Percentiles rank a stretch among this genome's conserved stretches.
These are phyloP conservation scores for Clitopilus passeckerianus DNA, from an alignment of 768 basidiomycete species.

Conservation along the genomic window DNA sequence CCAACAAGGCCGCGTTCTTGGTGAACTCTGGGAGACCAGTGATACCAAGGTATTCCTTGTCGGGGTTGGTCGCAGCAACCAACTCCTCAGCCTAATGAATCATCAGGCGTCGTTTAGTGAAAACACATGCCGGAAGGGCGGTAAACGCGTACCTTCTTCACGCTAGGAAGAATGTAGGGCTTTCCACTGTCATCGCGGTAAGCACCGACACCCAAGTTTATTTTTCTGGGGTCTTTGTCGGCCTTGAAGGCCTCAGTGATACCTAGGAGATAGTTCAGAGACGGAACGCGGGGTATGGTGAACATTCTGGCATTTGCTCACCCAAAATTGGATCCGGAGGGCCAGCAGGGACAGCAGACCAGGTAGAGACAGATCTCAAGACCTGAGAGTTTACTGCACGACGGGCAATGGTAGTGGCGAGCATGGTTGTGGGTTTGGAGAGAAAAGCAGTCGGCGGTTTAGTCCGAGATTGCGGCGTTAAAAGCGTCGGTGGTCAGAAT, in stretches of 20 bases:
- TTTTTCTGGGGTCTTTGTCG: conserved; percentile 87
- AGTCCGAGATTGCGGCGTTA: background rate
- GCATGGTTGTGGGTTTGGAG: conserved; percentile 28
- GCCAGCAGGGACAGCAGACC: conserved; percentile 80
- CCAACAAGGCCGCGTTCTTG: conserved; percentile 81
- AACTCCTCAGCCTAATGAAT: conserved; percentile 67
- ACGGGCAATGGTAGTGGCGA: conserved; percentile 49
- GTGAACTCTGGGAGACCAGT: conserved; percentile 87
- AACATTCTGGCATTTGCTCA: conserved; percentile 22
- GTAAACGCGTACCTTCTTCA: conserved; percentile 62
- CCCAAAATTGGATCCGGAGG: conserved; percentile 94
- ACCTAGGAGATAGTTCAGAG: conserved; percentile 35
- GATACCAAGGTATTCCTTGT: conserved; percentile 98
- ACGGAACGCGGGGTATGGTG: conserved; percentile 6
- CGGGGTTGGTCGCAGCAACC: conserved; percentile 56
- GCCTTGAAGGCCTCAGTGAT: conserved; percentile 97
- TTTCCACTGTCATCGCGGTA: conserved; percentile 94
- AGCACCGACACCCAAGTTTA: conserved; percentile 97
- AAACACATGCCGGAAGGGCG: background rate
- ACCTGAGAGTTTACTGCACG: conserved; percentile 34
- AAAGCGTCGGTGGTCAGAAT: background rate
- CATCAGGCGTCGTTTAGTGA: conserved; percentile 2
- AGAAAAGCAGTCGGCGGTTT: conserved; percentile 17
- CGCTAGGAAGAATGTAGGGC: conserved; percentile 87
- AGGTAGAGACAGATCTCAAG: conserved; percentile 57